Percentiles rank a stretch among this genome's conserved stretches.
phyloP scores from a whole-genome alignment of 2,329 filamentous ascomycete species.

The Colletotrichum eremochloae region DNA sequence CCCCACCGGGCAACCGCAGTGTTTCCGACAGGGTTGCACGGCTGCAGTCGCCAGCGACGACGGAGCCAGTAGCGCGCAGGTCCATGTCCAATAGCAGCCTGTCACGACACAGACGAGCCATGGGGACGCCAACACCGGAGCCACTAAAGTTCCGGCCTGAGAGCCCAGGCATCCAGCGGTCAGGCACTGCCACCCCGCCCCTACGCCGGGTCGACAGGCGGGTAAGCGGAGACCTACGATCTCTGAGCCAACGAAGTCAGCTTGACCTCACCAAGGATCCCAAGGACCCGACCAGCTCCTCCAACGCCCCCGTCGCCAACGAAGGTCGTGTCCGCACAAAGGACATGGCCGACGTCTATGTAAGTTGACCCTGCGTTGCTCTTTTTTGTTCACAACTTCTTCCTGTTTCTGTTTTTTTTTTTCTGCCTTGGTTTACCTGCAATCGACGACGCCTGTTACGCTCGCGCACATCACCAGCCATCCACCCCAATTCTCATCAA shows the following conservation, averaged over 20 bases:
- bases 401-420: background rate
- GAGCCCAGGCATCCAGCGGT: constrained; percentile 70
- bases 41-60: constrained; percentile 40
- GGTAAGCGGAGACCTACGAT: constrained; percentile 82
- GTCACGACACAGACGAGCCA: constrained; percentile 55
- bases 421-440: background rate
- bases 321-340: constrained; percentile 87
- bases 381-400: background rate
- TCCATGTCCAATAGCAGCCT: constrained; percentile 68
- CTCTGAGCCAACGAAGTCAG: constrained; percentile 69
- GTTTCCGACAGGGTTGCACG: constrained; percentile 53
- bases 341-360: constrained; percentile 94
- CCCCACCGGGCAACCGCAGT: constrained; percentile 48
- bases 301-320: constrained; percentile 80
- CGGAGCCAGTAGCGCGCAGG: constrained; percentile 53
- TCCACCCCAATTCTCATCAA: constrained; percentile 22
- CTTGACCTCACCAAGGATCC: constrained; percentile 43
- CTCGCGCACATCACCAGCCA: constrained; percentile 6
- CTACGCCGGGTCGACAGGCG: constrained; percentile 77
- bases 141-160: constrained; percentile 70
- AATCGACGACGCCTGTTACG: constrained; percentile 5
- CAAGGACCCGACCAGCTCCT: constrained; percentile 37
- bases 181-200: constrained; percentile 71
- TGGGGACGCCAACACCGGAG: constrained; percentile 60
- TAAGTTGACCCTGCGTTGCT: constrained; percentile 67